Percentiles rank a stretch among this genome's conserved stretches.
phyloP scores from a whole-genome alignment of 2,329 filamentous ascomycete genomes.

The Aspergillus glaucus region DNA sequence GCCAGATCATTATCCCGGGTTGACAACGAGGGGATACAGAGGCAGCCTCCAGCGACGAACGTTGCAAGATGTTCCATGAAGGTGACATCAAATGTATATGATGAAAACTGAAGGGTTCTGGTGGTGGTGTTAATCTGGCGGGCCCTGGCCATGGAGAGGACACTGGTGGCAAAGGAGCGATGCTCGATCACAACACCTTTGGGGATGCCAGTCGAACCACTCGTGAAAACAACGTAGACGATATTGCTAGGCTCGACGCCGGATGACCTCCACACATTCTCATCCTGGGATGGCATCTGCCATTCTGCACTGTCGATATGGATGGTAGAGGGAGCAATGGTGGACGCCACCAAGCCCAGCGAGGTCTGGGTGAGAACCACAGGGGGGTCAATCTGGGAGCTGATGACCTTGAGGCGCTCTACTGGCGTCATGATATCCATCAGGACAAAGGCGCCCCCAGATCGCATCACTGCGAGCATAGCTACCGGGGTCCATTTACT shows the following conservation, averaged over 20 bases:
- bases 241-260: neutral
- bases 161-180: slow-evolving; percentile 4
- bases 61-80: slow-evolving; percentile 8
- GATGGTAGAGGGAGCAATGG: neutral
- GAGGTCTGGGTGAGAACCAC: neutral
- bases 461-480: slow-evolving; percentile 8
- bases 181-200: slow-evolving; percentile 39
- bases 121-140: slow-evolving; percentile 35
- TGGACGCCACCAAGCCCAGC: neutral
- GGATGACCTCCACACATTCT: neutral
- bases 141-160: slow-evolving; percentile 32
- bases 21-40: slow-evolving; percentile 9
- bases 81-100: slow-evolving; percentile 19
- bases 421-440: slow-evolving; percentile 2
- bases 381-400: neutral
- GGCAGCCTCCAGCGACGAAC: slow-evolving; percentile 7
- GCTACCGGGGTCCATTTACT: slow-evolving; percentile 6
- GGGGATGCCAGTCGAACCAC: slow-evolving; percentile 38
- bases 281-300: neutral
- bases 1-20: slow-evolving; percentile 4
- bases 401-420: neutral
- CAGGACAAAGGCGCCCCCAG: slow-evolving; percentile 10
- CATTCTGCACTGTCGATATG: neutral
- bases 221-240: slow-evolving; percentile 40
- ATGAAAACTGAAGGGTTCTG: slow-evolving; percentile 34